These are phyloP conservation scores for Peribolospora baueri DNA, from an alignment of 768 basidiomycete genomes.

Conservation along the genomic window DNA sequence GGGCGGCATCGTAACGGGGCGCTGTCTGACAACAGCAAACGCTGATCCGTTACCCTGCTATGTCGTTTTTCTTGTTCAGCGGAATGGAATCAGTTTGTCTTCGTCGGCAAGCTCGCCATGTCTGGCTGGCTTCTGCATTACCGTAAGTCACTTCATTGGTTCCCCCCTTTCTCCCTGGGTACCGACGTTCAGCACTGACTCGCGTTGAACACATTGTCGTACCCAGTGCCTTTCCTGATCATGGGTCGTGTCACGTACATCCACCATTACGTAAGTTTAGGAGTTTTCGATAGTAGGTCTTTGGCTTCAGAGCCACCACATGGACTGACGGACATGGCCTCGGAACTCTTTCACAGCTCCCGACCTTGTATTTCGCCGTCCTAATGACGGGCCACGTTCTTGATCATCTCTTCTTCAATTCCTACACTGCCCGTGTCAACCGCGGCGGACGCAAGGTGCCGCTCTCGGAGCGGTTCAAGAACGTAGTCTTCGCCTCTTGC, in stretches of 20 bases:
- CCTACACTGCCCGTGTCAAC: conserved; percentile 14
- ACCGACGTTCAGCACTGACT: background rate
- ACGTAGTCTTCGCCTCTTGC: conserved; percentile 41
- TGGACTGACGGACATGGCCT: too few species aligned
- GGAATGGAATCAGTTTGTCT: conserved; percentile 86
- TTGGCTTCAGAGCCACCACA: background rate
- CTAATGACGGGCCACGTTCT: conserved; percentile 71
- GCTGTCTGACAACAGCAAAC: background rate
- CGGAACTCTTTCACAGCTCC: conserved; percentile 24
- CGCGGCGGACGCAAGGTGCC: conserved; percentile 19
- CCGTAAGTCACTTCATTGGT: conserved; percentile 26
- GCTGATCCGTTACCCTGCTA: background rate
- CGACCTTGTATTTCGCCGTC: conserved; percentile 89
- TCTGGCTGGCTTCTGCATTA: conserved; percentile 83
- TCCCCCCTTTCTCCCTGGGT: background rate
- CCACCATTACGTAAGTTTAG: conserved; percentile 63
- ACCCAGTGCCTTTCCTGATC: conserved; percentile 72
- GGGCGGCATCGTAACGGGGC: too few species aligned
- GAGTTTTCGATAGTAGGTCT: background rate
- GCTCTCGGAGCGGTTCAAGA: conserved; percentile 38
- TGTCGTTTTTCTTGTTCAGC: conserved; percentile 23
- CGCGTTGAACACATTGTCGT: too few species aligned
- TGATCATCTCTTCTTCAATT: conserved; percentile 77
- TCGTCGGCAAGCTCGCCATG: conserved; percentile 73
- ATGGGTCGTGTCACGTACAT: conserved; percentile 63